phyloP scores from a whole-genome alignment of 805 yeast species.

The Lachancea waltii region DNA sequence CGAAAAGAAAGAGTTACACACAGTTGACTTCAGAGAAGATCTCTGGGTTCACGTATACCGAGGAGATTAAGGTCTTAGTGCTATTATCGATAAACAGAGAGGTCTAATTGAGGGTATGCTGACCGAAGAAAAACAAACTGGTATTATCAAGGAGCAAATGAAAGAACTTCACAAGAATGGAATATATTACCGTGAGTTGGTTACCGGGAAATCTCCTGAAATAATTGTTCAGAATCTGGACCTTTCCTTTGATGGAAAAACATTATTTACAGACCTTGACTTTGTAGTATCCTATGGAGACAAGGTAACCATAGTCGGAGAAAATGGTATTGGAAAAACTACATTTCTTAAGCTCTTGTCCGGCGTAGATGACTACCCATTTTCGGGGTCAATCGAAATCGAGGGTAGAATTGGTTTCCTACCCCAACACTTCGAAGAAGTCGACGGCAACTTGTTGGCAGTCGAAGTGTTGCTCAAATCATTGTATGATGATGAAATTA shows the following conservation, averaged over 20 bases:
- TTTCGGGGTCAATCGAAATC: slow-evolving; percentile 14
- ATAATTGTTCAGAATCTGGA: slow-evolving; percentile 11
- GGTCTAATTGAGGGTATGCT: too few species aligned
- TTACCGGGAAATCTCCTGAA: slow-evolving; percentile 13
- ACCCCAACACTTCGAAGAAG: slow-evolving; percentile 17
- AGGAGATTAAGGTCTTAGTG: too few species aligned
- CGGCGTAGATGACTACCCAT: slow-evolving; percentile 25
- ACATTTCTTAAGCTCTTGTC: slow-evolving; percentile 43
- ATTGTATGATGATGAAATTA: slow-evolving; percentile 11
- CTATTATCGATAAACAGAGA: too few species aligned
- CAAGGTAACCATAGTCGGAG: slow-evolving; percentile 41
- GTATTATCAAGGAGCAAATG: too few species aligned
- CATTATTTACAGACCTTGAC: slow-evolving; percentile 13
- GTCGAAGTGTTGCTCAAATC: slow-evolving; percentile 12
- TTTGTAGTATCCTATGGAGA: slow-evolving; percentile 13
- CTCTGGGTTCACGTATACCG: too few species aligned
- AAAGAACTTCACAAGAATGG: slow-evolving; percentile 12
- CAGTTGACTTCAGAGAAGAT: too few species aligned
- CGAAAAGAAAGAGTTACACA: too few species aligned
- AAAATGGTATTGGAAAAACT: slow-evolving; percentile 47
- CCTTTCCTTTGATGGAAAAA: slow-evolving; percentile 12
- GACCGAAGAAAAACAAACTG: too few species aligned
- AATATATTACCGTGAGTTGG: slow-evolving; percentile 11
- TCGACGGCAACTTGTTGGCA: slow-evolving; percentile 12
- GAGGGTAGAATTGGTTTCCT: slow-evolving; percentile 16